A percentile compares a stretch with the other conserved stretches of the same genome.
Conservation (phyloP, 2,329 filamentous ascomycete species). For the Pseudogymnoascus sp. region DNA sequence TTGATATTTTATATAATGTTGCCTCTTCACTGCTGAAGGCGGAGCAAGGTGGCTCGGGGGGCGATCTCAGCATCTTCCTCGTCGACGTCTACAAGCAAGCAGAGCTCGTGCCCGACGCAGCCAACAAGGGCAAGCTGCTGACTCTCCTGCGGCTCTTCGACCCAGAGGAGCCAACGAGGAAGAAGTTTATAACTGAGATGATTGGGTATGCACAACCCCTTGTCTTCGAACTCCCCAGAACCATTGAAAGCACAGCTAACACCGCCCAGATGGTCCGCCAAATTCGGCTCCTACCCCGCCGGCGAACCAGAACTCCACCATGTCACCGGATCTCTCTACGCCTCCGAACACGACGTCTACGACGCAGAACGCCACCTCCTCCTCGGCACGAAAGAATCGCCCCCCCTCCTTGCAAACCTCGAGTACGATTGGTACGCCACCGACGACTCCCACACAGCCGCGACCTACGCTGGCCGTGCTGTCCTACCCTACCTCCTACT, state of each 20-base stretch:
- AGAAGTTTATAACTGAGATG: slow-evolving; percentile 83
- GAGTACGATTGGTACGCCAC: slow-evolving; percentile 92
- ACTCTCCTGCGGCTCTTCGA: slow-evolving; percentile 74
- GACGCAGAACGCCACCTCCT: slow-evolving; percentile 87
- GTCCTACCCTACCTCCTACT: slow-evolving; percentile 85
- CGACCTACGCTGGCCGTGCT: slow-evolving; percentile 75
- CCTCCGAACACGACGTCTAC: slow-evolving; percentile 87
- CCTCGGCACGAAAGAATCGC: slow-evolving; percentile 81
- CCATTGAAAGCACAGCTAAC: slow-evolving; percentile 8
- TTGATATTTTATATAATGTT: slow-evolving; percentile 78
- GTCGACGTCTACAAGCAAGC: slow-evolving; percentile 88
- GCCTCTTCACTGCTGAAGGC: slow-evolving; percentile 80
- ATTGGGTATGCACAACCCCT: slow-evolving; percentile 48
- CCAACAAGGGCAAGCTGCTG: slow-evolving; percentile 65
- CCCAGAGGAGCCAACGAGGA: slow-evolving; percentile 76
- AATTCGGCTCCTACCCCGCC: slow-evolving; percentile 76
- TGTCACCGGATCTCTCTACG: slow-evolving; percentile 77
- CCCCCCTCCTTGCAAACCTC: slow-evolving; percentile 68
- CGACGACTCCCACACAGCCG: slow-evolving; percentile 79
- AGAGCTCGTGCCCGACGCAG: slow-evolving; percentile 66
- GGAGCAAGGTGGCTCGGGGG: slow-evolving; percentile 87
- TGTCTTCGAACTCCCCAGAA: not conserved
- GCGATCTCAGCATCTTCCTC: slow-evolving; percentile 79
- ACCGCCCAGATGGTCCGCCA: slow-evolving; percentile 64
- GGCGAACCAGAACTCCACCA: slow-evolving; percentile 94